Conservation (phyloP, 495 filamentous ascomycete genomes). For the Penicillium odoratum region DNA sequence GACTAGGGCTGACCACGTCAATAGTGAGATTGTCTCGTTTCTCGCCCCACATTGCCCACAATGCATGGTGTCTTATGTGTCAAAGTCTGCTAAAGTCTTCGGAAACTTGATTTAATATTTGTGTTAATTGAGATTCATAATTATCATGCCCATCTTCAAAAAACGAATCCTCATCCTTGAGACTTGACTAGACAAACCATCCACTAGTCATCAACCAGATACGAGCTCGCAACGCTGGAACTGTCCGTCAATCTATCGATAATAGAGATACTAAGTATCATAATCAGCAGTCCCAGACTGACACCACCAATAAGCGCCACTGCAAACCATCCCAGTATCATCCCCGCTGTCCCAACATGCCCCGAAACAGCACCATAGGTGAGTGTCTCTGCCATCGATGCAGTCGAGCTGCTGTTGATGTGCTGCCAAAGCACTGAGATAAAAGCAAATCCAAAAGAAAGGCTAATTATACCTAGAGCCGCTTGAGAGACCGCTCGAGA, state of each 20-base stretch:
- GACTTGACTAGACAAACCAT: too few relatives aligned
- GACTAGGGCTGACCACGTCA: not conserved
- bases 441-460: slow-evolving; percentile 7
- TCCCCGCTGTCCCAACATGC: slow-evolving; percentile 14
- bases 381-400: slow-evolving; percentile 15
- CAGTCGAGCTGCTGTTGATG: slow-evolving; percentile 16
- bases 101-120: too few relatives aligned
- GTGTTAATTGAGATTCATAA: too few relatives aligned
- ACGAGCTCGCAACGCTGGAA: not conserved
- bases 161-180: too few relatives aligned
- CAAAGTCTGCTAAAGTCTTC: too few relatives aligned
- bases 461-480: not conserved
- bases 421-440: slow-evolving; percentile 19
- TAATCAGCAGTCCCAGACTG: not conserved
- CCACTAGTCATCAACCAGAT: too few relatives aligned
- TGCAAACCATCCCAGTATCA: slow-evolving; percentile 19
- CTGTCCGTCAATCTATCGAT: not conserved
- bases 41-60: not conserved
- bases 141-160: too few relatives aligned
- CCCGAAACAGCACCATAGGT: slow-evolving; percentile 16
- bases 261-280: slow-evolving; percentile 7
- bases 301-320: slow-evolving; percentile 6
- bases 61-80: too few relatives aligned
- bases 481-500: not conserved
- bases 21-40: not conserved